Conservation (phyloP, 495 filamentous ascomycete genomes). For the Darksidea phi region DNA sequence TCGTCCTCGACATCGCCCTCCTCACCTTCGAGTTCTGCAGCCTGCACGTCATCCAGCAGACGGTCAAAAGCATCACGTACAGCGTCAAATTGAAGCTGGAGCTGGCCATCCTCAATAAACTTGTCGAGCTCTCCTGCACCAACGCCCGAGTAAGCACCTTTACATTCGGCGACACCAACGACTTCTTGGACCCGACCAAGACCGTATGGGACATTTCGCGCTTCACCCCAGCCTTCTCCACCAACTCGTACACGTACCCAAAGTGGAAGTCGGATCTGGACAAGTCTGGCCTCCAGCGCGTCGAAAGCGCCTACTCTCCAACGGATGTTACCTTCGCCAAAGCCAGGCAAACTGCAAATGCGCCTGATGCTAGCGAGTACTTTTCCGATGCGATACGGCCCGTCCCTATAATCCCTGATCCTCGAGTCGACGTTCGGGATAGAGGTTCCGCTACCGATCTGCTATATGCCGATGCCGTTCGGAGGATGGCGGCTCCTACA, state of each 20-base stretch:
- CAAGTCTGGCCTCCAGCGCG: slow-evolving; percentile 17
- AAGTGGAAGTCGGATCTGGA: slow-evolving; percentile 33
- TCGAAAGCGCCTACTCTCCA: slow-evolving; percentile 24
- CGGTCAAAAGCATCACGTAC: slow-evolving; percentile 61
- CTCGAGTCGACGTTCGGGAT: slow-evolving; percentile 8
- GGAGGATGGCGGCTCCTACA: slow-evolving; percentile 19
- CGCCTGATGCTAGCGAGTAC: slow-evolving; percentile 9
- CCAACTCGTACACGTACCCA: slow-evolving; percentile 23
- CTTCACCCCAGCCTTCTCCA: slow-evolving; percentile 20
- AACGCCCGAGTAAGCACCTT: slow-evolving; percentile 5
- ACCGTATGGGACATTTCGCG: slow-evolving; percentile 22
- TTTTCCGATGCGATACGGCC: slow-evolving; percentile 18
- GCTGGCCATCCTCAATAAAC: slow-evolving; percentile 56
- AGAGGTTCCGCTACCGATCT: slow-evolving; percentile 24
- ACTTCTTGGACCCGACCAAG: slow-evolving; percentile 25
- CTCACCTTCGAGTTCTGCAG: slow-evolving; percentile 57
- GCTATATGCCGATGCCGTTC: slow-evolving; percentile 28
- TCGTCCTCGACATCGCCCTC: slow-evolving; percentile 55
- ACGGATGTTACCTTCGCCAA: slow-evolving; percentile 12
- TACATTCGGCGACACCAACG: slow-evolving; percentile 27
- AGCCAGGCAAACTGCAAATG: slow-evolving; percentile 3
- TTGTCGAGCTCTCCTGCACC: slow-evolving; percentile 16
- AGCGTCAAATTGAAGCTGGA: slow-evolving; percentile 67
- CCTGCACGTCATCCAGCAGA: slow-evolving; percentile 57
- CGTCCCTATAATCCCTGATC: slow-evolving; percentile 7